phyloP scores from a whole-genome alignment of 768 basidiomycete species.

The Auricularia heimuer region DNA sequence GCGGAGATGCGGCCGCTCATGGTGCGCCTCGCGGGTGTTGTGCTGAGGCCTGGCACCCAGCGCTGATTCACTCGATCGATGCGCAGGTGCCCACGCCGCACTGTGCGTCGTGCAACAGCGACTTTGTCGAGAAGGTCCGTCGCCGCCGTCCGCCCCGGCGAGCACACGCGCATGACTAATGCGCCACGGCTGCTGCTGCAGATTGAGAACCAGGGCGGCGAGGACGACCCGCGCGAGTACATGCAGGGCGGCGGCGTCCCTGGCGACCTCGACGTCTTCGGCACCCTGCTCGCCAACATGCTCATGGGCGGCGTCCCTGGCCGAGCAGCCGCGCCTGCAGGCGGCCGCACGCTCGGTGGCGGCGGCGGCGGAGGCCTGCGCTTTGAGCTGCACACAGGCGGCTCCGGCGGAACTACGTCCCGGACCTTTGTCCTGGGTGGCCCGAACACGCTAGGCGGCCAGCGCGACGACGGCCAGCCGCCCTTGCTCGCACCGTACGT shows the following conservation, averaged over 20 bases:
- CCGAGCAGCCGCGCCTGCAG: background rate
- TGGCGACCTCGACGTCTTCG: background rate
- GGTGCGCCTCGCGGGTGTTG: conserved; percentile 33
- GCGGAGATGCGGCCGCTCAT: conserved; percentile 84
- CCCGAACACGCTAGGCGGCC: conserved; percentile 19
- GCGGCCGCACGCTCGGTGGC: background rate
- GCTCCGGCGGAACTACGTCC: conserved; percentile 14
- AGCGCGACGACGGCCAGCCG: conserved; percentile 19
- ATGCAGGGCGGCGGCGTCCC: conserved; percentile 25
- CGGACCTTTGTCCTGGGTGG: conserved; percentile 31
- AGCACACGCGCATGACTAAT: background rate
- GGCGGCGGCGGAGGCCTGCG: conserved; percentile 3
- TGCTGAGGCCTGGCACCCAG: conserved; percentile 11
- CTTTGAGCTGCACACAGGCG: conserved; percentile 24
- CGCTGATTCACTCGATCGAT: conserved; percentile 3
- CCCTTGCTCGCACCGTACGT: conserved; percentile 42
- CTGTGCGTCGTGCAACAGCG: conserved; percentile 71
- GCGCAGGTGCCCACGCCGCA: conserved; percentile 66
- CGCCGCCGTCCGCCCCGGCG: background rate
- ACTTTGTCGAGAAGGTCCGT: conserved; percentile 68
- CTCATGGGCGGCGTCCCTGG: background rate
- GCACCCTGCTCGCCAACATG: background rate
- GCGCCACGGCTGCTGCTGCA: conserved; percentile 18
- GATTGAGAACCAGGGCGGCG: conserved; percentile 53
- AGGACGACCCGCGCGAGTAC: conserved; percentile 67